These are phyloP conservation scores for Candida insectalens DNA, from an alignment of 805 yeast species.

Conservation along the genomic window DNA sequence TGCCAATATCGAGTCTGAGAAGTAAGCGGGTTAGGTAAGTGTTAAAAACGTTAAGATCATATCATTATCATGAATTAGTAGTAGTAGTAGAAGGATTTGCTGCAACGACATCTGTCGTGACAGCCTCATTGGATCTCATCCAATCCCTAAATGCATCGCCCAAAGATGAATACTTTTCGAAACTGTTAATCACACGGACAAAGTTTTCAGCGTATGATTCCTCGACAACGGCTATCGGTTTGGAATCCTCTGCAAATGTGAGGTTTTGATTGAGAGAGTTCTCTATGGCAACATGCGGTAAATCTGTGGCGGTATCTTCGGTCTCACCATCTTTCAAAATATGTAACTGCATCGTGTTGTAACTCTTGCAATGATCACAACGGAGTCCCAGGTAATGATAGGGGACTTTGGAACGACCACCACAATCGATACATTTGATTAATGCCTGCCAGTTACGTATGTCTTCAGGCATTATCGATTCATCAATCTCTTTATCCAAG, in stretches of 20 bases:
- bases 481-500: conserved; percentile 70
- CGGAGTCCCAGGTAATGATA: conserved; percentile 83
- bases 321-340: conserved; percentile 52
- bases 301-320: background rate
- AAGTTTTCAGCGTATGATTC: conserved; percentile 22
- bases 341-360: conserved; percentile 70
- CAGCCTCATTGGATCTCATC: conserved; percentile 9
- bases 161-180: conserved; percentile 24
- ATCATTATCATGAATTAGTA: background rate
- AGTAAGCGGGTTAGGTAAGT: background rate
- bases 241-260: conserved; percentile 18
- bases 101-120: background rate
- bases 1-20: conserved; percentile 3
- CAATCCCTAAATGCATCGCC: conserved; percentile 28
- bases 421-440: conserved; percentile 79
- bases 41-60: background rate
- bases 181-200: conserved; percentile 24
- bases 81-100: background rate
- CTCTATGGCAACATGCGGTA: conserved; percentile 7
- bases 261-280: conserved; percentile 24
- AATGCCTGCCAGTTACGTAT: conserved; percentile 67
- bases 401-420: conserved; percentile 62
- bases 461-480: conserved; percentile 74
- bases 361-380: conserved; percentile 80
- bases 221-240: background rate